Evolutionary conservation across 441 rosid species (phyloP), one percentile per base, ranked within the genome.

Genomic region (Erodium texanum): DNA sequence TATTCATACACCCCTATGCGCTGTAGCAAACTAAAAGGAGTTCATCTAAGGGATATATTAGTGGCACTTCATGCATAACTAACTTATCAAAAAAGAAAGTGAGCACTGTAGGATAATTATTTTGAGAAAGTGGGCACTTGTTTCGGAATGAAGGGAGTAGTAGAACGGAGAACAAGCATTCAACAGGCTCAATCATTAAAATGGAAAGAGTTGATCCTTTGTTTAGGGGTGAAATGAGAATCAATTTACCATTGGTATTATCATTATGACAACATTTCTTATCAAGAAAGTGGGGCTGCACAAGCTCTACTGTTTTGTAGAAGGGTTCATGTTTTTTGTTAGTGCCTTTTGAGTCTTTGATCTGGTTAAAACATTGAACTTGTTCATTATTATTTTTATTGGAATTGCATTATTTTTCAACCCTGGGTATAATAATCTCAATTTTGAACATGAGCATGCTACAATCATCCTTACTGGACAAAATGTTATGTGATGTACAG

Each of bases 401-500:
- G 45, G 45, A 38, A 38, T 38, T 16, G 20, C 16, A 50, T 32
- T 32, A 45, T 45, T 10, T 45, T 45, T 14, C n/a, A 45, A 45
- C 52, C 52, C 15, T 14, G 52, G 12, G 52, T 14, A 45, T 45
- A 45, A 45, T 7, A 32, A 32, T 50, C 58, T 50, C 58, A 50
- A 48, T 16, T 18, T 50, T 38, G 58, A 16, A 50, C 22, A 50
- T 8, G 19, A 16, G 58, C 58, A 50, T 59, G 34, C 24, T 67
- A 48, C 16, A 67, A 23, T 24, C 20, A 27, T 24, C 43, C 22
- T 52, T 50, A 38, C 11, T 24, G 36, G 59, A 5, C 9, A 7
- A n/a, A 65, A 56, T 24, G 70, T 66, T 54, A 29, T 66, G 65
- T 41, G 64, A 16, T 71, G 41, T 71, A 69, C 76, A 93, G 99